phyloP scores from a whole-genome alignment of 441 rosid genomes.

The Macaranga tanarius region DNA sequence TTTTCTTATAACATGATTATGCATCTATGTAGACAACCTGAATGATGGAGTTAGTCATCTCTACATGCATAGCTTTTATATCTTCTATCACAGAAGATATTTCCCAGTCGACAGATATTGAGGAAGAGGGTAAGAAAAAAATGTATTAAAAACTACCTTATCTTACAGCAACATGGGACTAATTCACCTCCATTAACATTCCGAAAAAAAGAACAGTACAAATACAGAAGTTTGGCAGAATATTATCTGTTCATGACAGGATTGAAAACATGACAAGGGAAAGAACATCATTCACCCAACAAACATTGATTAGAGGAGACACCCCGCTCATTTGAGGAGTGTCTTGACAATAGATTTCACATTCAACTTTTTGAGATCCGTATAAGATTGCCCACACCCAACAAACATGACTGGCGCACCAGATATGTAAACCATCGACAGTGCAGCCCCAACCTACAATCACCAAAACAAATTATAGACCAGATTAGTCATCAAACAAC shows the following conservation, averaged over 20 bases:
- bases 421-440: conserved; percentile 92
- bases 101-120: no score
- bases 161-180: conserved; percentile 23
- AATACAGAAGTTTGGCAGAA: conserved; percentile 22
- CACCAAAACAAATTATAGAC: background rate
- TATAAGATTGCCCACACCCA: conserved; percentile 96
- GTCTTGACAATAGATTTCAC: conserved; percentile 87
- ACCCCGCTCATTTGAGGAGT: conserved; percentile 63
- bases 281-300: conserved; percentile 11
- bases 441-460: conserved; percentile 89
- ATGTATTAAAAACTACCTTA: conserved; percentile 2
- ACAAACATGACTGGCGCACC: conserved; percentile 99
- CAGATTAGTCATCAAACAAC: background rate
- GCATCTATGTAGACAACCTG: no score
- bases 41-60: no score
- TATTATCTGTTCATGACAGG: conserved; percentile 9
- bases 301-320: background rate
- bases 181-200: conserved; percentile 35
- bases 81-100: no score
- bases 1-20: no score
- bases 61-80: no score
- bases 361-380: conserved; percentile 88
- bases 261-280: conserved; percentile 8
- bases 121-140: no score
- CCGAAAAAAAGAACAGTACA: background rate